Evolutionary conservation across 2,329 filamentous ascomycete genomes (phyloP).

Genomic region (Metarhizium brunneum): DNA sequence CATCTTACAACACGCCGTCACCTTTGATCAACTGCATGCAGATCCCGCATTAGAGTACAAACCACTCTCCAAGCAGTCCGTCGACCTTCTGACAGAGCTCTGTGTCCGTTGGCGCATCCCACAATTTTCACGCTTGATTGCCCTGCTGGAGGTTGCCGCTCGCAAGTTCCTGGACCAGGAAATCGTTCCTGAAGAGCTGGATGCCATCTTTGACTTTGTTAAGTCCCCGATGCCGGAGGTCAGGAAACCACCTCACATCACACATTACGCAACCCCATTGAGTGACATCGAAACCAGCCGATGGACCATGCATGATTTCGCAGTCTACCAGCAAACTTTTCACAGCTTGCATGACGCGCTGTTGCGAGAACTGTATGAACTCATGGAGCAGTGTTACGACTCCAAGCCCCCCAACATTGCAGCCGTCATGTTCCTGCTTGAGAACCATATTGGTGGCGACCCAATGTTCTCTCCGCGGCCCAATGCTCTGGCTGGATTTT

Average conservation of each 20-base stretch:
- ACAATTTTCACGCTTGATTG: slow-evolving; percentile 66
- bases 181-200: slow-evolving; percentile 70
- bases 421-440: slow-evolving; percentile 68
- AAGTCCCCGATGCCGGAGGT: slow-evolving; percentile 62
- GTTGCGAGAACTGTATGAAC: slow-evolving; percentile 76
- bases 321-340: slow-evolving; percentile 66
- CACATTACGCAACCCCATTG: slow-evolving; percentile 40
- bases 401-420: slow-evolving; percentile 75
- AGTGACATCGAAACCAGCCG: slow-evolving; percentile 46
- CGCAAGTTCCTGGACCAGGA: slow-evolving; percentile 82
- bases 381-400: slow-evolving; percentile 84
- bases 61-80: slow-evolving; percentile 66
- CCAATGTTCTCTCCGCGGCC: slow-evolving; percentile 61
- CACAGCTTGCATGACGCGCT: slow-evolving; percentile 70
- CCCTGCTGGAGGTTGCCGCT: slow-evolving; percentile 75
- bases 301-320: slow-evolving; percentile 63
- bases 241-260: slow-evolving; percentile 52
- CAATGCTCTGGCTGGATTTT: slow-evolving; percentile 64
- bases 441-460: slow-evolving; percentile 74
- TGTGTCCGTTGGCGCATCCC: slow-evolving; percentile 85
- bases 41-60: slow-evolving; percentile 38
- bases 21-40: slow-evolving; percentile 50
- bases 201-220: slow-evolving; percentile 71
- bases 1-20: slow-evolving; percentile 68
- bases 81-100: slow-evolving; percentile 76